Evolutionary conservation across 108 stramenopile genomes (phyloP).

Genomic region (Halocafeteria seosinensis): DNA sequence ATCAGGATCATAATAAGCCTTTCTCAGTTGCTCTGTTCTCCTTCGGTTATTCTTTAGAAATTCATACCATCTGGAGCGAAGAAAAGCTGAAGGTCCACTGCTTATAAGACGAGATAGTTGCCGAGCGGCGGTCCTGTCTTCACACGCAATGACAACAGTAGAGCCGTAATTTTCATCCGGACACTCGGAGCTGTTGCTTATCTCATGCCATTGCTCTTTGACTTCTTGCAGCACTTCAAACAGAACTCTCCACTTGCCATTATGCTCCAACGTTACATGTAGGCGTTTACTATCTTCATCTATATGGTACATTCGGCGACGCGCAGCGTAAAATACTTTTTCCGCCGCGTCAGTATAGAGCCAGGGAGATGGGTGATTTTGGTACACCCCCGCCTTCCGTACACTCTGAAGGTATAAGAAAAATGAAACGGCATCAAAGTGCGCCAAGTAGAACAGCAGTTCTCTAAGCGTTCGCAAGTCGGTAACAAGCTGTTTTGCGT

Average conservation of each 20-base stretch:
- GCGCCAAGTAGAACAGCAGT: slow-evolving; percentile 68
- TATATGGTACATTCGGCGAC: slow-evolving; percentile 68
- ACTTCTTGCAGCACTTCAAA: slow-evolving; percentile 63
- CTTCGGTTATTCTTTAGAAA: slow-evolving; percentile 39
- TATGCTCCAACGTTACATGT: slow-evolving; percentile 57
- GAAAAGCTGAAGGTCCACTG: slow-evolving; percentile 39
- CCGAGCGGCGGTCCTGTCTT: slow-evolving; percentile 55
- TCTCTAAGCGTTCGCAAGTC: slow-evolving; percentile 64
- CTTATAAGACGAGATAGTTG: slow-evolving; percentile 39
- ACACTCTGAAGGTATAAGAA: slow-evolving; percentile 54
- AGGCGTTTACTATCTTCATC: too few species aligned
- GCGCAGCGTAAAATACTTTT: slow-evolving; percentile 63
- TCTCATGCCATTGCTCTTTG: slow-evolving; percentile 25
- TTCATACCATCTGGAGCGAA: slow-evolving; percentile 41
- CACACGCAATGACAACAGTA: slow-evolving; percentile 63
- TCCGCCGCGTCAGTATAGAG: slow-evolving; percentile 62
- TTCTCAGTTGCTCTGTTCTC: slow-evolving; percentile 40
- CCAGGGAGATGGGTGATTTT: slow-evolving; percentile 58
- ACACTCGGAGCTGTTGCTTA: slow-evolving; percentile 1
- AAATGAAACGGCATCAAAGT: slow-evolving; percentile 76
- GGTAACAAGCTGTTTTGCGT: slow-evolving; percentile 63
- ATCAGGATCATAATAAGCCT: slow-evolving; percentile 30
- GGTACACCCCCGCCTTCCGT: slow-evolving; percentile 45
- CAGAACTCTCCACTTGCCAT: slow-evolving; percentile 73
- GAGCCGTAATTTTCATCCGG: slow-evolving; percentile 6